phyloP scores from a whole-genome alignment of 2,329 filamentous ascomycete species.

The Chaetoscypha palmicola region DNA sequence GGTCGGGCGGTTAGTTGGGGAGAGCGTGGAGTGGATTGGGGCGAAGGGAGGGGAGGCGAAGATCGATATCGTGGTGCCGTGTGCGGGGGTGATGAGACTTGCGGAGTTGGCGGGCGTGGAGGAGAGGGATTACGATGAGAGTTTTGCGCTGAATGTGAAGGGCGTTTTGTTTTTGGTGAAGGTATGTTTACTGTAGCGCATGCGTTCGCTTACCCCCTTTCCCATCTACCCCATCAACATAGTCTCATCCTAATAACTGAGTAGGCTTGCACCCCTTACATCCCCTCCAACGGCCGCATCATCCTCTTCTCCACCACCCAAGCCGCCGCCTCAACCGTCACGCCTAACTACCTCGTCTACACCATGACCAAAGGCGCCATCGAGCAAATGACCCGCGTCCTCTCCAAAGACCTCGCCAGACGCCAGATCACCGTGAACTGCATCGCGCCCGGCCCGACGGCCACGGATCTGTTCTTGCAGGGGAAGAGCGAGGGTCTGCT shows the following conservation, averaged over 20 bases:
- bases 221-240: background rate
- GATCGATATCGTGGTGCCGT: constrained; percentile 53
- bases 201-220: background rate
- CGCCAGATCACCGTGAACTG: constrained; percentile 43
- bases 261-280: constrained; percentile 45
- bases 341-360: constrained; percentile 40
- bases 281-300: constrained; percentile 41
- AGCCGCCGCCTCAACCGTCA: constrained; percentile 32
- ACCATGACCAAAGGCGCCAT: constrained; percentile 45
- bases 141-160: constrained; percentile 49
- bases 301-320: constrained; percentile 45
- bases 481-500: constrained; percentile 35
- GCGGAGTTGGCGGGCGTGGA: constrained; percentile 42
- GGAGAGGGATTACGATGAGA: constrained; percentile 44
- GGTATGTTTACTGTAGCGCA: too few species aligned
- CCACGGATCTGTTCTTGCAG: constrained; percentile 43
- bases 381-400: constrained; percentile 43
- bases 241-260: background rate
- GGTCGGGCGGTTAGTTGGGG: constrained; percentile 42
- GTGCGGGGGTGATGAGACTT: constrained; percentile 46
- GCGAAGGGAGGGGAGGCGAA: constrained; percentile 30
- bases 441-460: constrained; percentile 45
- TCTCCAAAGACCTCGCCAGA: constrained; percentile 44
- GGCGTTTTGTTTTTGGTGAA: constrained; percentile 47
- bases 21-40: constrained; percentile 40